Evolutionary conservation across 2,329 filamentous ascomycete genomes (phyloP), one percentile per base, ranked within the genome.

Genomic region (Fusarium devonianum): DNA sequence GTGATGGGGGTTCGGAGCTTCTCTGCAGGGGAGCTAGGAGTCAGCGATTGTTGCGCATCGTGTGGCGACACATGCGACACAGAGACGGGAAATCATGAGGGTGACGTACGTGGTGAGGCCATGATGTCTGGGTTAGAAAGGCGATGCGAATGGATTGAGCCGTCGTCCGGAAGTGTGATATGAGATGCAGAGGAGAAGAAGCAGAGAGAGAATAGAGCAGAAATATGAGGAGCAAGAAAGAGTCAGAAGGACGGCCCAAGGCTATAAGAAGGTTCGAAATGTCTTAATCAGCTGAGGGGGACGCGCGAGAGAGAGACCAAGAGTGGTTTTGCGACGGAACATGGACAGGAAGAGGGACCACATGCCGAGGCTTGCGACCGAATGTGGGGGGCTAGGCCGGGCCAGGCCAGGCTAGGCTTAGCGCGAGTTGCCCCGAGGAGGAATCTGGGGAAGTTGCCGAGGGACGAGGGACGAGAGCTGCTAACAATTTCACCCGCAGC

Each of bases 1-100:
- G 94, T 99, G 68, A 92, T 81, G 63, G 90, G 86, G 43, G 94
- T 99, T 69, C 90, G 90, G 75, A 99, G 88, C 80, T 74, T 66
- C 69, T 74, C 72, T 74, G 57, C 30, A 32, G 8, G n/a, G 29
- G 13, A 23, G 18, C 16, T 14, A n/a, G 10, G 13, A n/a, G 45
- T 64, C 38, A 62, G 56, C 46, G 46, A 46, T 30, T 47, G 25
- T 7, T 32, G 39, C 44, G 32, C 32, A 41, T 40, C 18, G 36
- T 22, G 12, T 35, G 33, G 32, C 25, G 41, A 25, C 11, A 38
- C 35, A 19, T 39, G 34, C 33, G 26, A 50, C 35, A 43, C 28
- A 18, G 21, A 26, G 42, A 34, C 26, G 18, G 7, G 32, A 5
- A 23, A 13, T 25, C 25, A 23, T n/a, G n/a, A n/a, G 23, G 41